Percentiles rank a stretch among this genome's conserved stretches.
phyloP scores from a whole-genome alignment of 768 basidiomycete species.

The Leccinum boreale region DNA sequence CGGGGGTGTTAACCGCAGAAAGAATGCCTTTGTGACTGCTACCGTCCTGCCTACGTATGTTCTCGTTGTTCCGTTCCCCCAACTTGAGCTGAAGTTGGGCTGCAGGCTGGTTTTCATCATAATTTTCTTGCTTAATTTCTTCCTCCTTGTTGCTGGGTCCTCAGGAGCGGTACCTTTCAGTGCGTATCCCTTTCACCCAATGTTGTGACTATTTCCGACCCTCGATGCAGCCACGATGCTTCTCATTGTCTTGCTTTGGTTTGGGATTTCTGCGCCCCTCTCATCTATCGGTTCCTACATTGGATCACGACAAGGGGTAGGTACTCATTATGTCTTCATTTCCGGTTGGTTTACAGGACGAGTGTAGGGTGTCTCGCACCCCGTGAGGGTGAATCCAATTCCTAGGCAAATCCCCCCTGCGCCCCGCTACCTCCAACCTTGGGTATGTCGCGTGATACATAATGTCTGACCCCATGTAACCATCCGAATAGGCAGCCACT shows the following conservation, averaged over 20 bases:
- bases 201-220: background rate
- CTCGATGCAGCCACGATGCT: slow-evolving; percentile 67
- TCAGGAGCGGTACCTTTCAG: slow-evolving; percentile 97
- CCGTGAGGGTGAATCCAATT: slow-evolving; percentile 87
- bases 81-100: slow-evolving; percentile 6
- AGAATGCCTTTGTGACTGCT: slow-evolving; percentile 85
- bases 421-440: slow-evolving; percentile 80
- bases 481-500: slow-evolving; percentile 51
- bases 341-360: slow-evolving; percentile 6
- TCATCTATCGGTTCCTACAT: slow-evolving; percentile 83
- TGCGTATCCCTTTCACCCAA: slow-evolving; percentile 26
- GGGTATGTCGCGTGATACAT: slow-evolving; percentile 46
- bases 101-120: slow-evolving; percentile 74
- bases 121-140: slow-evolving; percentile 89
- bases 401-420: slow-evolving; percentile 93
- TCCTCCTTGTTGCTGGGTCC: slow-evolving; percentile 79
- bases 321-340: slow-evolving; percentile 19
- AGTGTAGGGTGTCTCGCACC: slow-evolving; percentile 65
- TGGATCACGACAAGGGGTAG: slow-evolving; percentile 83
- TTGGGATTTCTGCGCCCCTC: slow-evolving; percentile 89
- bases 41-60: slow-evolving; percentile 83
- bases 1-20: slow-evolving; percentile 66
- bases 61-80: background rate
- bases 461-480: slow-evolving; percentile 6
- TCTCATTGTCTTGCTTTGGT: slow-evolving; percentile 84